Evolutionary conservation across 2,329 filamentous ascomycete genomes (phyloP).

Genomic region (Lomentospora prolificans): DNA sequence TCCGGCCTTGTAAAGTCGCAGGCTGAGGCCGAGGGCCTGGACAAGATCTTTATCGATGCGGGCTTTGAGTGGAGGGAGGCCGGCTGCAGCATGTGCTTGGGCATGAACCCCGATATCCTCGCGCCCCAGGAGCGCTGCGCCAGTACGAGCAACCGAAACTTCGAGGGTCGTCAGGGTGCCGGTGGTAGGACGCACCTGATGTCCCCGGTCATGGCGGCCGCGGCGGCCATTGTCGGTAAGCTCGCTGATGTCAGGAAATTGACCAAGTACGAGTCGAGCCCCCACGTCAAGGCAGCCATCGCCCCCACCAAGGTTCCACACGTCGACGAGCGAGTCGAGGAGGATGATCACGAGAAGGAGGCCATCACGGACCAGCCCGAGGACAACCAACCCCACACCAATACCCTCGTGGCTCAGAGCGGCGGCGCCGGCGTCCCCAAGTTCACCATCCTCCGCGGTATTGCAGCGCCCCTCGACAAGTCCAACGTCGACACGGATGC

Average conservation of each 20-base stretch:
- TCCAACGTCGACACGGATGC: conserved; percentile 97
- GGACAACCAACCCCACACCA: conserved; percentile 56
- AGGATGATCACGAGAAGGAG: conserved; percentile 43
- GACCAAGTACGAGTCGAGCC: conserved; percentile 47
- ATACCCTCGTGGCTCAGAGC: conserved; percentile 42
- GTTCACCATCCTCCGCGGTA: conserved; percentile 75
- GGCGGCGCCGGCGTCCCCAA: conserved; percentile 62
- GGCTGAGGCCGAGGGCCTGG: conserved; percentile 83
- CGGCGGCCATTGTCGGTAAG: conserved; percentile 80
- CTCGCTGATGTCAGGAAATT: conserved; percentile 85
- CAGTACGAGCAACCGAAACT: conserved; percentile 93
- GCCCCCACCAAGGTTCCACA: conserved; percentile 32
- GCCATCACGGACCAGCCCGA: conserved; percentile 47
- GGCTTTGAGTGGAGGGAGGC: conserved; percentile 98
- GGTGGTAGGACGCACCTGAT: conserved; percentile 87
- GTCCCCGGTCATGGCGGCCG: conserved; percentile 94
- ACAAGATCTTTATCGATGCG: conserved; percentile 83
- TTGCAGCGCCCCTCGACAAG: conserved; percentile 78
- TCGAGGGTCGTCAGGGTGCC: conserved; percentile 91
- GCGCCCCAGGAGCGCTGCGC: conserved; percentile 88
- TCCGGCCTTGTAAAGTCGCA: conserved; percentile 89
- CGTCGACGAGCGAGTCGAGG: conserved; percentile 41
- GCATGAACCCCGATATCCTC: conserved; percentile 98
- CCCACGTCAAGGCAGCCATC: conserved; percentile 48
- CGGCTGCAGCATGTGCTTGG: conserved; percentile 97